A percentile compares a stretch with the other conserved stretches of the same genome.
phyloP scores from a whole-genome alignment of 2,329 filamentous ascomycete species.

The Cercospora zeae-maydis region DNA sequence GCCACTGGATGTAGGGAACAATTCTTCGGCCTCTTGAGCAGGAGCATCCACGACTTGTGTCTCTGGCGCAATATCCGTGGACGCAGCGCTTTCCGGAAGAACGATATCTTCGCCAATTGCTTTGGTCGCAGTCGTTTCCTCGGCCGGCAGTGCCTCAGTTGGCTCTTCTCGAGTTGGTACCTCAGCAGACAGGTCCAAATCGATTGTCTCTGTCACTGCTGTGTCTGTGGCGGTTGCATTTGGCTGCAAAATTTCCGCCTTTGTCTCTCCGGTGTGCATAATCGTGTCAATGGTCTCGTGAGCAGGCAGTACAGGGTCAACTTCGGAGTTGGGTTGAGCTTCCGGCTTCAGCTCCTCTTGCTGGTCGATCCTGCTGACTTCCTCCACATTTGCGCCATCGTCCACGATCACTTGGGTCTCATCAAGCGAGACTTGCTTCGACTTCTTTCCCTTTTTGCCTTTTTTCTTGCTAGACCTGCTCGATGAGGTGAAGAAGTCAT shows the following conservation, averaged over 20 bases:
- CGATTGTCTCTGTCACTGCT: background rate
- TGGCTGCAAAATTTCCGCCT: background rate
- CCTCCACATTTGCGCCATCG: background rate
- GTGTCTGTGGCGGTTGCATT: background rate
- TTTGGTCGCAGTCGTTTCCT: background rate
- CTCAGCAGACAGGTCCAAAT: background rate
- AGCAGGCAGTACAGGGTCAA: background rate
- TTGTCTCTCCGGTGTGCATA: background rate
- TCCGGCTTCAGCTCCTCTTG: background rate
- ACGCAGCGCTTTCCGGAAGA: background rate
- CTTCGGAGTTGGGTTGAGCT: background rate
- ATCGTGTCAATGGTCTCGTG: background rate
- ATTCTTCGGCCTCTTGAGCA: constrained; percentile 7
- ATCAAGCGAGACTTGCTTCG: background rate
- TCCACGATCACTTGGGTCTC: background rate
- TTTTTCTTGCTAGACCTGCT: constrained; percentile 16
- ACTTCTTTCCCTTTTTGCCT: constrained; percentile 27
- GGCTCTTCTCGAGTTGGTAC: background rate
- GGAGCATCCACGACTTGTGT: background rate
- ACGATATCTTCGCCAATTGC: background rate
- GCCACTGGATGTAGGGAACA: background rate
- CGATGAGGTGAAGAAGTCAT: background rate
- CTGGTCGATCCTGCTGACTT: background rate
- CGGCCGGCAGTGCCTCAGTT: background rate
- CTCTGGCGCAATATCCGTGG: background rate